A percentile compares a stretch with the other conserved stretches of the same genome.
Evolutionary conservation across 2,329 filamentous ascomycete species (phyloP).

Genomic region (Pseudogymnoascus destructans): DNA sequence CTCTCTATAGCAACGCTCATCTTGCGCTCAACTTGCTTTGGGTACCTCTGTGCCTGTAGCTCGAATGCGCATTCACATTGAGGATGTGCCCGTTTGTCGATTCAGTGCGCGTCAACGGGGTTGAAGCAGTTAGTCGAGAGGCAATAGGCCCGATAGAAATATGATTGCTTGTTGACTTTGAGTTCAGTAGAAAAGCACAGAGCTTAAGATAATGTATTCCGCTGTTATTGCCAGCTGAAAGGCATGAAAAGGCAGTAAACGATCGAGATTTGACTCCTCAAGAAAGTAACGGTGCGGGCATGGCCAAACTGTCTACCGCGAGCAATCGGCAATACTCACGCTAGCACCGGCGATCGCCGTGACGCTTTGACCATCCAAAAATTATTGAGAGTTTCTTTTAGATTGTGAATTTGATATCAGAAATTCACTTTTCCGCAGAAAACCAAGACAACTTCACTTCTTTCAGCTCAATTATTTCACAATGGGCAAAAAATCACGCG

Average conservation of each 20-base stretch:
- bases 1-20: constrained; percentile 24
- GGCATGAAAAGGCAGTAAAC: background rate
- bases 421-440: constrained; percentile 2
- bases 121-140: background rate
- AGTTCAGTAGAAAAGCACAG: background rate
- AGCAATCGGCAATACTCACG: constrained; percentile 6
- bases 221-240: constrained; percentile 8
- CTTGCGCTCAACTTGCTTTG: constrained; percentile 14
- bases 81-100: constrained; percentile 2
- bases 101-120: constrained; percentile 1
- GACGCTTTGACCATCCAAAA: constrained; percentile 8
- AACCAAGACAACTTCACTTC: constrained; percentile 3
- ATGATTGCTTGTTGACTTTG: background rate
- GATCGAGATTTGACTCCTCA: constrained; percentile 2
- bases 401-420: constrained; percentile 10
- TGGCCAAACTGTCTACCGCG: constrained; percentile 8
- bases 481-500: constrained; percentile 25
- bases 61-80: constrained; percentile 4
- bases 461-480: constrained; percentile 10
- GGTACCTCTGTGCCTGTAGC: background rate
- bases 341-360: constrained; percentile 9
- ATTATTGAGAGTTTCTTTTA: constrained; percentile 9
- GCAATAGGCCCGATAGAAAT: background rate
- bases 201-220: constrained; percentile 1
- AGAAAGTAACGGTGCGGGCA: constrained; percentile 7